Evolutionary conservation across 345 rosid genomes (phyloP).

Genomic region (Capsella bursapastoris): DNA sequence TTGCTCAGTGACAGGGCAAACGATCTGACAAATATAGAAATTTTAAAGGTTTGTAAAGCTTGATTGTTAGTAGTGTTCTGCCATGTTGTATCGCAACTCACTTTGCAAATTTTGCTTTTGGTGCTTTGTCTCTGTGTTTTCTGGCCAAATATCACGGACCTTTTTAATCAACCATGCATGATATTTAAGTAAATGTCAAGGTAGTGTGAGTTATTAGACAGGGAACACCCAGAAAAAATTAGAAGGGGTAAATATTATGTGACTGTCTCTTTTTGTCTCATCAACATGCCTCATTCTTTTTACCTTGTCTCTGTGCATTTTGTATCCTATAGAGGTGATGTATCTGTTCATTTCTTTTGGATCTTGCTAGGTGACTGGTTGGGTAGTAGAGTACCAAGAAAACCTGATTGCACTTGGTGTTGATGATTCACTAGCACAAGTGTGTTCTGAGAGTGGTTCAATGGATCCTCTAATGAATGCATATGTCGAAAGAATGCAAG

Average conservation of each 20-base stretch:
- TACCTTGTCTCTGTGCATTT: constrained; percentile 6
- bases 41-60: constrained; percentile 71
- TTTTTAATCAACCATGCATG: constrained; percentile 29
- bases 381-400: constrained; percentile 99
- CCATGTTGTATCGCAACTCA: constrained; percentile 23
- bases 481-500: constrained; percentile 99
- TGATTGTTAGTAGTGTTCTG: constrained; percentile 24
- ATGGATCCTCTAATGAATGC: constrained; percentile 99
- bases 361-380: constrained; percentile 84
- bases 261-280: not conserved
- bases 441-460: constrained; percentile 99
- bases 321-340: constrained; percentile 33
- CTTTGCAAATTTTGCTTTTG: constrained; percentile 1
- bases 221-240: not conserved
- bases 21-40: constrained; percentile 94
- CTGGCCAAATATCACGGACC: constrained; percentile 1
- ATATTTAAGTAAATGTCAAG: constrained; percentile 23
- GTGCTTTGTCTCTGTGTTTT: constrained; percentile 21
- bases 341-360: constrained; percentile 38
- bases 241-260: not conserved
- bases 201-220: constrained; percentile 23
- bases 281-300: constrained; percentile 15
- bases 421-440: constrained; percentile 99
- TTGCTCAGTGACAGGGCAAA: constrained; percentile 92
- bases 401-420: constrained; percentile 96